phyloP scores from a whole-genome alignment of 116 monocot species.

The Thalassia testudinum region DNA sequence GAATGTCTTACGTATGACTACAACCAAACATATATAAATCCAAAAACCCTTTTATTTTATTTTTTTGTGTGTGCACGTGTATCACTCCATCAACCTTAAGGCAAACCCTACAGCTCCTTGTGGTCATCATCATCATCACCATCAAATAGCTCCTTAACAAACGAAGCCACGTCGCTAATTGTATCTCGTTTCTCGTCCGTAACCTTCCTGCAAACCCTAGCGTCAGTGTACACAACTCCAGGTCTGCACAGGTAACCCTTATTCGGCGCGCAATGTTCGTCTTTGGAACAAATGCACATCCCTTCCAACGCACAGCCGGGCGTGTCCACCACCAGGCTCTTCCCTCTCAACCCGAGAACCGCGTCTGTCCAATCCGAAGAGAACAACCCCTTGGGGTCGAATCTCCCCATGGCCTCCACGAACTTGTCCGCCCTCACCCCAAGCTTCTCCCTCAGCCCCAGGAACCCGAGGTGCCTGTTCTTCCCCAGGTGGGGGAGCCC shows the following conservation, averaged over 20 bases:
- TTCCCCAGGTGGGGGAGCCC: conserved; percentile 16
- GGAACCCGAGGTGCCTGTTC: conserved; percentile 17
- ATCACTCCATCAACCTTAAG: no score
- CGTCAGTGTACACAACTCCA: conserved; percentile 11
- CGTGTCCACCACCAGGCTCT: conserved; percentile 4
- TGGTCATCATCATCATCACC: no score
- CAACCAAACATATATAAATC: no score
- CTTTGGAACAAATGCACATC: conserved; percentile 18
- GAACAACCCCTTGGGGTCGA: conserved; percentile 16
- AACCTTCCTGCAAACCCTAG: conserved; percentile 13
- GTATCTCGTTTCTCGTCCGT: not conserved
- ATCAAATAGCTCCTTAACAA: no score
- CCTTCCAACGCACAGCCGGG: conserved; percentile 18
- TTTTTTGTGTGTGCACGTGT: no score
- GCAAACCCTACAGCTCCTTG: no score
- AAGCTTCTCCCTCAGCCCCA: conserved; percentile 9
- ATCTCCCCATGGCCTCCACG: conserved; percentile 14
- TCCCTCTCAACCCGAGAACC: conserved; percentile 11
- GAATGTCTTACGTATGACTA: no score
- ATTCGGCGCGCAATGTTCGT: conserved; percentile 15
- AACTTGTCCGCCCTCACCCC: conserved; percentile 9
- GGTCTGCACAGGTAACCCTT: conserved; percentile 12
- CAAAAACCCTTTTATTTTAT: no score
- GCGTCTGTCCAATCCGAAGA: conserved; percentile 21
- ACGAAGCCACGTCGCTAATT: no score